Conservation (phyloP, 495 filamentous ascomycete species). For the Neurospora pannonica region DNA sequence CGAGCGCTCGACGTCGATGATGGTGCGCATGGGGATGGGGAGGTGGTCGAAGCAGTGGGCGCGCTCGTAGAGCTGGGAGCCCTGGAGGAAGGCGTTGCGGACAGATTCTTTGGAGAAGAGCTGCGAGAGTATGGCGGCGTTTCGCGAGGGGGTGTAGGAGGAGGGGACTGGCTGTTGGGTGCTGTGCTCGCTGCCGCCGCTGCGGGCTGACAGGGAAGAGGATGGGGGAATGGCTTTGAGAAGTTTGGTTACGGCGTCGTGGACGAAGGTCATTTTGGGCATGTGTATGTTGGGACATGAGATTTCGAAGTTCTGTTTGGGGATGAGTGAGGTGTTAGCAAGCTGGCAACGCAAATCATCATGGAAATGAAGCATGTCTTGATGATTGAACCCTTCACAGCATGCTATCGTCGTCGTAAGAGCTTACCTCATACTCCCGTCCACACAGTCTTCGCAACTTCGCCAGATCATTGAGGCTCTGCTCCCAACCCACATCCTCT, state of each 20-base stretch:
- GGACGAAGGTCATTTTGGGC: constrained; percentile 22
- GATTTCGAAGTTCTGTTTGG: not conserved
- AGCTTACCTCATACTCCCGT: not conserved
- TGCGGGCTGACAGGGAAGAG: not conserved
- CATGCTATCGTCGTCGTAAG: not conserved
- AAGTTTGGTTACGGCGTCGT: constrained; percentile 23
- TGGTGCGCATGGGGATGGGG: not conserved
- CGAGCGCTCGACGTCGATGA: constrained; percentile 6
- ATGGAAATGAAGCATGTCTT: not conserved
- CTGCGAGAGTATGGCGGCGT: constrained; percentile 36
- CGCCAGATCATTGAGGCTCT: constrained; percentile 37
- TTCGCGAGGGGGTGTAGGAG: constrained; percentile 27
- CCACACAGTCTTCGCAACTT: constrained; percentile 1
- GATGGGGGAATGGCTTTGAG: constrained; percentile 11
- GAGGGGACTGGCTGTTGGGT: constrained; percentile 9
- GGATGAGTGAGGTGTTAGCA: not conserved
- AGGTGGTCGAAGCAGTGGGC: constrained; percentile 18
- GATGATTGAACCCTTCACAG: not conserved
- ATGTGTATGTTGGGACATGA: not conserved
- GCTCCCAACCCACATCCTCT: constrained; percentile 38
- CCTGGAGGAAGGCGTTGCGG: constrained; percentile 36
- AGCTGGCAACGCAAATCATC: not conserved
- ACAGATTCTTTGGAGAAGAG: constrained; percentile 30
- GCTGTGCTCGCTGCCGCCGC: constrained; percentile 19
- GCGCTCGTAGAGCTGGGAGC: constrained; percentile 44